Percentiles rank a stretch among this genome's conserved stretches.
phyloP scores from a whole-genome alignment of 306 rosid species.

The Inga laurina region DNA sequence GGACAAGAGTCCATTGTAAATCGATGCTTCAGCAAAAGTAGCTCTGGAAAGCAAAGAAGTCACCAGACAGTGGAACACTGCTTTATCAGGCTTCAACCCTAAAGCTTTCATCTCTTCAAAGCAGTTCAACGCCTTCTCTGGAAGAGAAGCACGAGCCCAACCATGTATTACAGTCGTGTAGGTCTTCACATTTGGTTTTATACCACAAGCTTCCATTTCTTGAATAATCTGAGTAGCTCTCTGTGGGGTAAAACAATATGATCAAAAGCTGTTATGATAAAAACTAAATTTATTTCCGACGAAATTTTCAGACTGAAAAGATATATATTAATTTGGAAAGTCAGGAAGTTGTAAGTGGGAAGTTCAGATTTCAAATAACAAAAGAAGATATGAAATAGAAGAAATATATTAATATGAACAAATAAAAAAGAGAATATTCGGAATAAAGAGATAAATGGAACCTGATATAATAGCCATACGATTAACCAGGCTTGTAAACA shows the following conservation, averaged over 20 bases:
- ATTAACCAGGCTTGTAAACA: neutral
- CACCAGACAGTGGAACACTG: conserved; percentile 94
- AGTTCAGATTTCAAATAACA: neutral
- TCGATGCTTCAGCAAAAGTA: conserved; percentile 68
- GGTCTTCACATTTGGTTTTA: conserved; percentile 89
- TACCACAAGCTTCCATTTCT: conserved; percentile 78
- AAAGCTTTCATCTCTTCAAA: conserved; percentile 81
- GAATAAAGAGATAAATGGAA: neutral
- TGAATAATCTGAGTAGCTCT: conserved; percentile 67
- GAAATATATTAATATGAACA: neutral
- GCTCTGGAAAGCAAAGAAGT: conserved; percentile 96
- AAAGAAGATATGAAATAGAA: neutral
- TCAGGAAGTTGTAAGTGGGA: neutral
- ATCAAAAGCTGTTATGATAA: neutral
- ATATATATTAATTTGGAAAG: neutral
- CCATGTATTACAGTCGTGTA: conserved; percentile 87
- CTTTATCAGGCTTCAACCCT: conserved; percentile 88
- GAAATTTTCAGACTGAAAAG: neutral
- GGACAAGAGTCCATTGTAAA: conserved; percentile 65
- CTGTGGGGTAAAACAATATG: conserved; percentile 38
- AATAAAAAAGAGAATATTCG: neutral
- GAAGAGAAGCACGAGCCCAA: conserved; percentile 95
- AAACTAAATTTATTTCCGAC: neutral
- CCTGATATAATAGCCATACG: neutral
- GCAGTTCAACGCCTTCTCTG: conserved; percentile 88